These are phyloP conservation scores for Mortierella sp. DNA, from an alignment of 371 early-diverging fungal genomes.

Conservation along the genomic window DNA sequence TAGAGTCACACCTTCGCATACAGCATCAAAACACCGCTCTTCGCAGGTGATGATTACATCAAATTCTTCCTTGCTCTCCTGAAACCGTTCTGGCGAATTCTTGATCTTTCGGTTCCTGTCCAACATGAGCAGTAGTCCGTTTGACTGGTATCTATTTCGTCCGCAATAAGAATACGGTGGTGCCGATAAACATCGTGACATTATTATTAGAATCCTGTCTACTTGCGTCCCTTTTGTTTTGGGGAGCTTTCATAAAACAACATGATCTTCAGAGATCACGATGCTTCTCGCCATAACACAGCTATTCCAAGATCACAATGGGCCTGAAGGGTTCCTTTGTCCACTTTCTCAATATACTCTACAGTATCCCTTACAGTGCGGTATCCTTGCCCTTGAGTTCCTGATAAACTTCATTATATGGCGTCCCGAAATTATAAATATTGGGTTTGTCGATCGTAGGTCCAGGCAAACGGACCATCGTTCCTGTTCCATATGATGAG, in stretches of 20 bases:
- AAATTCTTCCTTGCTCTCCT: conserved; percentile 80
- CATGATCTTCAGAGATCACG: too few relatives aligned
- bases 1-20: conserved; percentile 80
- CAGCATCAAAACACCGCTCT: conserved; percentile 95
- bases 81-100: conserved; percentile 90
- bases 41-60: conserved; percentile 98
- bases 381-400: conserved; percentile 85
- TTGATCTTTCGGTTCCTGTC: conserved; percentile 95
- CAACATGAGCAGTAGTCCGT: conserved; percentile 91
- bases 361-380: conserved; percentile 65
- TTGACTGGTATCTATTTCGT: conserved; percentile 79
- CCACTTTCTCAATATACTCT: not conserved
- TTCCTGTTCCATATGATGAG: conserved; percentile 91
- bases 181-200: not conserved
- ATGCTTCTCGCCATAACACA: too few relatives aligned
- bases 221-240: not conserved
- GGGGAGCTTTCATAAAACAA: not conserved
- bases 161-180: not conserved
- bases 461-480: conserved; percentile 93
- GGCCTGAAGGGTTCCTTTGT: not conserved
- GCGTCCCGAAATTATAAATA: conserved; percentile 92
- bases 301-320: not conserved
- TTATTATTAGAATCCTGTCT: not conserved
- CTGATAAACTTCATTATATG: conserved; percentile 90
- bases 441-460: conserved; percentile 91